Base-by-base conservation (phyloP, 768 basidiomycete species). In the Macrocybe gigantea region DNA sequence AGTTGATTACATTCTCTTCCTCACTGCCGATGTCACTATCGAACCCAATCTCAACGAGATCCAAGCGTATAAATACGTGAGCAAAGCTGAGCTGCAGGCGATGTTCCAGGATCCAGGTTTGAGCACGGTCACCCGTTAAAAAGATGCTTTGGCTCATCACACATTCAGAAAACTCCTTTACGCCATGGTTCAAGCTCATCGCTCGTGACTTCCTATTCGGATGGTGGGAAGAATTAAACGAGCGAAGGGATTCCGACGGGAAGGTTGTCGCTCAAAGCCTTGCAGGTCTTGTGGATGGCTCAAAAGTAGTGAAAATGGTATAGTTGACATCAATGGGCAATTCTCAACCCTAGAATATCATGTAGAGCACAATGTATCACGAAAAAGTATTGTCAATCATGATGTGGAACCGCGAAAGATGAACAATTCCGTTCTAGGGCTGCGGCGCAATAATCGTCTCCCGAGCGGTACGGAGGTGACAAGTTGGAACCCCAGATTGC, bases 121-220 rank as follows among this genome's bases (percentile, higher is more conserved):
- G 75, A 60, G 33, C n/a, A 22, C 12, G 35, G 34, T 30, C 40
- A 40, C 51, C 50, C 39, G 38, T 35, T 5, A 5, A 1, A 11
- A 11, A 30, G 32, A 32, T 39, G 34, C 7, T 11, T 35, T 42
- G 34, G 6, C 32, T 33, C 14, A 44, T 12, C 30, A 13, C 29
- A 14, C 13, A 49, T 6, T 5, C 57, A 95, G 92, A 67, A 48
- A 90, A 90, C 64, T 80, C 78, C 2, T 99, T 99, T 66, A 99
- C 96, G 6, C 96, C 96, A 0, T 99, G 96, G 96, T 99, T 99
- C 82, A 91, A 93, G 65, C 82, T 98, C 30, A 98, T 99, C 60
- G 93, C 93, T 2, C 82, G 93, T 3, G 93, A 97, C 63, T 95
- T 95, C 67, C 75, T 99, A 38, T 98, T 94, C 62, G 91, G 89